Percentiles rank a stretch among this genome's conserved stretches.
Conservation (phyloP, 129 eudicot species). For the Helianthus tuberosus region DNA sequence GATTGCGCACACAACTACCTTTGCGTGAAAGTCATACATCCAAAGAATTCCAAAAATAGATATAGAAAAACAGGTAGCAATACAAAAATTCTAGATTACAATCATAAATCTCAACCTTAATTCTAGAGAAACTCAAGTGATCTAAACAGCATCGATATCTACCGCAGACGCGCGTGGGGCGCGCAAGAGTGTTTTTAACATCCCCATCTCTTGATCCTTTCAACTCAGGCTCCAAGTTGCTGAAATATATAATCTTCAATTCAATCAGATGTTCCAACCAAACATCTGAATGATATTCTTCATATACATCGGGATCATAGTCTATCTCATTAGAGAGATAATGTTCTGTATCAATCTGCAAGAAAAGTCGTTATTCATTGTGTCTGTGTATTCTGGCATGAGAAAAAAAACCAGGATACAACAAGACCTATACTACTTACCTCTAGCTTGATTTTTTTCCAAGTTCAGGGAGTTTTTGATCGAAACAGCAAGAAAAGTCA, state of each 20-base stretch:
- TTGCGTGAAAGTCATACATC: background rate
- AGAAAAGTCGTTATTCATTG: background rate
- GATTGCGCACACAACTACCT: no score
- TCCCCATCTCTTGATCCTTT: background rate
- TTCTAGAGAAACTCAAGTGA: background rate
- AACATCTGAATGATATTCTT: slow-evolving; percentile 2
- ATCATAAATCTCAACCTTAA: background rate
- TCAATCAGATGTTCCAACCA: slow-evolving; percentile 5
- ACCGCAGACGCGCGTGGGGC: background rate
- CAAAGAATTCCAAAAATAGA: background rate
- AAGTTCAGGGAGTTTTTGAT: slow-evolving; percentile 7
- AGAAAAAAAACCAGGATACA: background rate
- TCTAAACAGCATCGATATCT: background rate
- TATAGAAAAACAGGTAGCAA: background rate
- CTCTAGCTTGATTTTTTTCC: background rate
- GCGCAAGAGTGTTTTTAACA: slow-evolving; percentile 5
- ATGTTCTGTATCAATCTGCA: background rate
- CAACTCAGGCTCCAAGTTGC: background rate
- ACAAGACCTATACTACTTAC: background rate
- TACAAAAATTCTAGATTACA: background rate
- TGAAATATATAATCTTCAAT: background rate
- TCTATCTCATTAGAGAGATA: background rate
- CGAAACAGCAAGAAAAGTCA: background rate
- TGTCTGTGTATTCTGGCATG: slow-evolving; percentile 1
- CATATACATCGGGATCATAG: background rate